phyloP scores from a whole-genome alignment of 139 green algal genomes.

The Closterium sp. region DNA sequence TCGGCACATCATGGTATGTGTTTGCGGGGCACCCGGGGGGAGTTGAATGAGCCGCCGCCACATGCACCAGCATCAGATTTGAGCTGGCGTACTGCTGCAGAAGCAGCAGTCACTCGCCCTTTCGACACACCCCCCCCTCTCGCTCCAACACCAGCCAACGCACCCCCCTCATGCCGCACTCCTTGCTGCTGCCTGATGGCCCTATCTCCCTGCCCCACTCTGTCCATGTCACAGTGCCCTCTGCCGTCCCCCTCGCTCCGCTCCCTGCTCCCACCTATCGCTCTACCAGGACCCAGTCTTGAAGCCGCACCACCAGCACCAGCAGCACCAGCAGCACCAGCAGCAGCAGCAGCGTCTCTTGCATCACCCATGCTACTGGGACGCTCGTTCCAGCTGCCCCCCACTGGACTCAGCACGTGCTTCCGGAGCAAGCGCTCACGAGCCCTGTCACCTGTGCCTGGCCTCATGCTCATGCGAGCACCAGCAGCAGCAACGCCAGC shows the following conservation, averaged over 20 bases:
- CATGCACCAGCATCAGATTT: not conserved
- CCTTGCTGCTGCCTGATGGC: too few species aligned
- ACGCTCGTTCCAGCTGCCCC: not conserved
- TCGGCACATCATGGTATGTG: too few species aligned
- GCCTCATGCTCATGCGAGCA: not conserved
- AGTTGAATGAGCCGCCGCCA: not conserved
- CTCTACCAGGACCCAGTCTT: not conserved
- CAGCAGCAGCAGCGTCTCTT: too few species aligned
- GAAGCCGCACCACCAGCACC: not conserved
- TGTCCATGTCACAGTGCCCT: too few species aligned
- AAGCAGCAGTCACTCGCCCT: not conserved
- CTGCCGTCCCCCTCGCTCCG: not conserved
- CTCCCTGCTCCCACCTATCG: not conserved
- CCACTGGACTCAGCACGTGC: not conserved
- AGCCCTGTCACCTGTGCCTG: not conserved
- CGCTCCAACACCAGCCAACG: not conserved
- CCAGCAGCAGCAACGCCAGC: not conserved
- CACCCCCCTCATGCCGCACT: not conserved
- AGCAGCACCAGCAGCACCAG: too few species aligned
- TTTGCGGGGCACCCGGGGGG: too few species aligned
- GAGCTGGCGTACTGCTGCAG: not conserved
- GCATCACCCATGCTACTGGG: too few species aligned
- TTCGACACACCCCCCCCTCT: not conserved
- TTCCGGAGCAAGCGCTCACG: not conserved
- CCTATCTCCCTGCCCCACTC: too few species aligned